A percentile compares a stretch with the other conserved stretches of the same genome.
phyloP scores from a whole-genome alignment of 23 red algal species.

The Agarophyton chilense region DNA sequence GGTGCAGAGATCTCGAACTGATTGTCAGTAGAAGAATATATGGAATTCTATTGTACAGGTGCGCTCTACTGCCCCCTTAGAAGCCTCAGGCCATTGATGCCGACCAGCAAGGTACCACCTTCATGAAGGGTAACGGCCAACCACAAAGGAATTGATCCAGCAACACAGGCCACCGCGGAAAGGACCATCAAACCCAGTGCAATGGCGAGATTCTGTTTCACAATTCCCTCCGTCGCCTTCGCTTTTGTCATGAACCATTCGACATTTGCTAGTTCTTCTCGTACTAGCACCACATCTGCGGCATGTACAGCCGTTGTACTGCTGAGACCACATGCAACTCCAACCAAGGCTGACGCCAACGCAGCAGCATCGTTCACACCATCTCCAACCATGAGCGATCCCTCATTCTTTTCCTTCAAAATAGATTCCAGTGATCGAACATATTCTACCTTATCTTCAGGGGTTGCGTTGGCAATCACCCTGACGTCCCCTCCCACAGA shows the following conservation, averaged over 20 bases:
- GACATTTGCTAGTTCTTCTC: slow-evolving; percentile 63
- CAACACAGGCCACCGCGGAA: slow-evolving; percentile 53
- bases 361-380: slow-evolving; percentile 97
- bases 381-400: slow-evolving; percentile 91
- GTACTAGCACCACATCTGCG: slow-evolving; percentile 86
- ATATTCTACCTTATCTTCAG: slow-evolving; percentile 82
- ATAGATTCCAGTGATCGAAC: background rate
- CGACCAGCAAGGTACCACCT: slow-evolving; percentile 87
- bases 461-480: slow-evolving; percentile 67
- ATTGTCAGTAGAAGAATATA: background rate
- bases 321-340: slow-evolving; percentile 71
- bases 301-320: slow-evolving; percentile 77
- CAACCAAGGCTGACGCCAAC: slow-evolving; percentile 71
- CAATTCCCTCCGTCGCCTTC: slow-evolving; percentile 58
- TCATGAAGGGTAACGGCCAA: slow-evolving; percentile 89
- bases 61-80: slow-evolving; percentile 27
- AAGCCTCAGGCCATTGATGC: slow-evolving; percentile 83
- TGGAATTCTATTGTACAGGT: background rate
- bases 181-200: slow-evolving; percentile 80
- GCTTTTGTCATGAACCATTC: slow-evolving; percentile 83
- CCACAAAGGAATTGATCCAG: slow-evolving; percentile 91
- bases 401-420: slow-evolving; percentile 20
- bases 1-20: background rate
- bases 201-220: slow-evolving; percentile 78
- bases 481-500: slow-evolving; percentile 46